Evolutionary conservation across 257 asterid species (phyloP).

Genomic region (Coffea canephora): DNA sequence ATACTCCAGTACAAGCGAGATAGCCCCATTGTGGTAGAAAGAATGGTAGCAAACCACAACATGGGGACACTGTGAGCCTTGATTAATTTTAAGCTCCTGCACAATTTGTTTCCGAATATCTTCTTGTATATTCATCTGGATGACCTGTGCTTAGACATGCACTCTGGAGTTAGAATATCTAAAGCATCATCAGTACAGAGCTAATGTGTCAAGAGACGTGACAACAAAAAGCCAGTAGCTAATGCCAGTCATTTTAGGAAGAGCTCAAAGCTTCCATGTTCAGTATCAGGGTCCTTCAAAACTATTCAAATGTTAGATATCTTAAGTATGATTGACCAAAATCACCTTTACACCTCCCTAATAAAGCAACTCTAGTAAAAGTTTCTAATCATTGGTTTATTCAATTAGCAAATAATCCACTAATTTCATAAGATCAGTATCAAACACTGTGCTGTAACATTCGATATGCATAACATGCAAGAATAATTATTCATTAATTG

Average conservation of each 20-base stretch:
- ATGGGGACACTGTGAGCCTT: conserved; percentile 82
- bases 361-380: background rate
- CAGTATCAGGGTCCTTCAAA: background rate
- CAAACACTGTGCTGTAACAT: background rate
- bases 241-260: background rate
- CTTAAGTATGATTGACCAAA: background rate
- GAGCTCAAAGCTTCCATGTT: background rate
- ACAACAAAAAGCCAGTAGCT: background rate
- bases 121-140: conserved; percentile 96
- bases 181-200: background rate
- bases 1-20: conserved; percentile 88
- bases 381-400: background rate
- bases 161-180: background rate
- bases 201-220: background rate
- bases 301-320: background rate
- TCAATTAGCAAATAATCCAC: background rate
- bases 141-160: conserved; percentile 48
- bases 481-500: background rate
- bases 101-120: conserved; percentile 96
- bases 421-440: background rate
- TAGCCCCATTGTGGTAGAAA: conserved; percentile 97
- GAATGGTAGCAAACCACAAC: conserved; percentile 96
- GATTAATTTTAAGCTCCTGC: conserved; percentile 97
- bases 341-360: background rate
- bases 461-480: background rate